phyloP scores from a whole-genome alignment of 495 filamentous ascomycete genomes.

The Aspergillus steynii region DNA sequence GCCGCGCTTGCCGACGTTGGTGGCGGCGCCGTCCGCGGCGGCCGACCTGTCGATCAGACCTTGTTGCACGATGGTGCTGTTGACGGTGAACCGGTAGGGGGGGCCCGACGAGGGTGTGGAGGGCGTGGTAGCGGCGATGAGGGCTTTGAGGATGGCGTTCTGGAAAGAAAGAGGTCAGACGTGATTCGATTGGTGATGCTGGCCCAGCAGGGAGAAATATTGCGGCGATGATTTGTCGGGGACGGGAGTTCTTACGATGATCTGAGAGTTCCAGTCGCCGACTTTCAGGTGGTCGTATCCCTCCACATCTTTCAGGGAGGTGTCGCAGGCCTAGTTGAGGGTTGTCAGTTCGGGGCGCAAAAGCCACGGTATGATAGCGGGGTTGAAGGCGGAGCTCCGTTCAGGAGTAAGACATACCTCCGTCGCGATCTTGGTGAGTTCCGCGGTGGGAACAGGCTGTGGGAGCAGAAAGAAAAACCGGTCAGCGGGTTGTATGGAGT shows the following conservation, averaged over 20 bases:
- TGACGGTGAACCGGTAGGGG: slow-evolving; percentile 86
- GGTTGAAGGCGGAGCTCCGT: background rate
- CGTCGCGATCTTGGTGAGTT: slow-evolving; percentile 79
- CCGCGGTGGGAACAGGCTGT: slow-evolving; percentile 72
- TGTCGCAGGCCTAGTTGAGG: slow-evolving; percentile 72
- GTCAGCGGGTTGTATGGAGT: slow-evolving; percentile 15
- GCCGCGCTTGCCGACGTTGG: slow-evolving; percentile 74
- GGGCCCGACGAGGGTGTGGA: slow-evolving; percentile 44
- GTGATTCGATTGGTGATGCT: slow-evolving; percentile 4
- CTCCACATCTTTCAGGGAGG: slow-evolving; percentile 65
- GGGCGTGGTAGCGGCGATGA: slow-evolving; percentile 80
- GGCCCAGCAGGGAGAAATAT: background rate
- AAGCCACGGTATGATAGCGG: background rate
- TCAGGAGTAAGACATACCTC: slow-evolving; percentile 58
- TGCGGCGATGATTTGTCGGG: background rate
- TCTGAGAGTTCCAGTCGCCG: slow-evolving; percentile 80
- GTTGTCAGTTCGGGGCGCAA: slow-evolving; percentile 6
- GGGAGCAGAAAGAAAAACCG: slow-evolving; percentile 7
- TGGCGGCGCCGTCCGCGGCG: slow-evolving; percentile 36
- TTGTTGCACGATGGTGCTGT: slow-evolving; percentile 98
- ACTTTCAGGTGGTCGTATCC: slow-evolving; percentile 82
- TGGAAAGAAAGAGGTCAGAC: slow-evolving; percentile 28
- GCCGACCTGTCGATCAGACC: slow-evolving; percentile 45
- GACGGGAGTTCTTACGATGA: slow-evolving; percentile 68
- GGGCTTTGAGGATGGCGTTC: slow-evolving; percentile 81